Percentiles rank a stretch among this genome's conserved stretches.
Conservation (phyloP, 192 early-diverging fungal genomes). For the Chytriomyces sp. region DNA sequence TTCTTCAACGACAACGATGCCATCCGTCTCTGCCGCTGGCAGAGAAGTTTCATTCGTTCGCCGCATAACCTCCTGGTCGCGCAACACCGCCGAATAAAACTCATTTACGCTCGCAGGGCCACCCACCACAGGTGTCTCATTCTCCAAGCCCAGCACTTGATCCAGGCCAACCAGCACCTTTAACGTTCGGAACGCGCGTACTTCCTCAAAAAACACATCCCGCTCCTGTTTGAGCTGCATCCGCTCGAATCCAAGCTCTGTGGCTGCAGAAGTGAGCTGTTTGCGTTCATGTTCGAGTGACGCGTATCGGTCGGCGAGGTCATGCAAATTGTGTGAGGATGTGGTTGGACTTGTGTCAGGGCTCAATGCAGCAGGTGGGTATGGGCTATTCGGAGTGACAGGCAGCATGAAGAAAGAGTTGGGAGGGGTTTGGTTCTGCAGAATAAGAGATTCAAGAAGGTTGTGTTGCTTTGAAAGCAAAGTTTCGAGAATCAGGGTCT, state of each 20-base stretch:
- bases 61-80: background rate
- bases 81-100: background rate
- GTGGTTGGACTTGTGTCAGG: background rate
- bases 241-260: background rate
- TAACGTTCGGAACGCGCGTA: background rate
- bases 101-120: background rate
- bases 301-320: background rate
- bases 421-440: background rate
- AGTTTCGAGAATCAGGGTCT: background rate
- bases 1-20: background rate
- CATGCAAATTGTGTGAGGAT: background rate
- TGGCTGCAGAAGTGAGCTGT: background rate
- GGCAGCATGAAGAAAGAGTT: background rate
- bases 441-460: slow-evolving; percentile 1
- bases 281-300: background rate
- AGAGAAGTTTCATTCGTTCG: background rate
- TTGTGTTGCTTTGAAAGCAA: background rate
- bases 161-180: slow-evolving; percentile 9
- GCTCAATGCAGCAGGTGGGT: too few species aligned
- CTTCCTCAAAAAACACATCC: background rate
- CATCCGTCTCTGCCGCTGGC: background rate
- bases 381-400: background rate
- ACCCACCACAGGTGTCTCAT: background rate
- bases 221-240: background rate
- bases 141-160: background rate